Percentiles rank a stretch among this genome's conserved stretches.
These are phyloP conservation scores for Venturia pyrina DNA, from an alignment of 2,329 filamentous ascomycete genomes.

Conservation along the genomic window DNA sequence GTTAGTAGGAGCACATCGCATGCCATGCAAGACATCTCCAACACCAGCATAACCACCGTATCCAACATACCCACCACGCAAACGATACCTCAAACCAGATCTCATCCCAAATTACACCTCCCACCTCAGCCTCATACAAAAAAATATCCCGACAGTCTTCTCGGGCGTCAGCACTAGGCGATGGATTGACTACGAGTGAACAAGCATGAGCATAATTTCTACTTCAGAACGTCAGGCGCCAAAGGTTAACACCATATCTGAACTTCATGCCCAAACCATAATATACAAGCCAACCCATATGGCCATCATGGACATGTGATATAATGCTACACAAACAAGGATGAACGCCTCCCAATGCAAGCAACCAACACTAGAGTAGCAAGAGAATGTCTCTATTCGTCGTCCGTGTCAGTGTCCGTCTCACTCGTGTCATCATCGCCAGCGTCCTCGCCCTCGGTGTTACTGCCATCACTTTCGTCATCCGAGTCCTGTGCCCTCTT, in stretches of 20 bases:
- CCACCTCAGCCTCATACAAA: too few species aligned
- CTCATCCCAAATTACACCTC: too few species aligned
- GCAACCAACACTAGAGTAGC: too few species aligned
- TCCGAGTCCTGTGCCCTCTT: slow-evolving; percentile 49
- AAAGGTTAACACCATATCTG: background rate
- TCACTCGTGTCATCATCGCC: slow-evolving; percentile 42
- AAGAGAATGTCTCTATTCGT: slow-evolving; percentile 21
- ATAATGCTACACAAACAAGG: slow-evolving; percentile 4
- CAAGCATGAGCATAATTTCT: background rate
- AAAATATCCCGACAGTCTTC: too few species aligned
- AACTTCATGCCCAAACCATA: background rate
- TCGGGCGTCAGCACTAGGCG: too few species aligned
- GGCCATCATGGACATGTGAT: background rate
- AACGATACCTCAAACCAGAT: too few species aligned
- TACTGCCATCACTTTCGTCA: slow-evolving; percentile 53
- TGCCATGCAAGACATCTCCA: too few species aligned
- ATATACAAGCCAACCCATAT: background rate
- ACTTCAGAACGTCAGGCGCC: background rate
- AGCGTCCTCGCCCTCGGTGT: slow-evolving; percentile 52
- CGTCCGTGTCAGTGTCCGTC: slow-evolving; percentile 33
- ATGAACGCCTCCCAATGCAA: background rate
- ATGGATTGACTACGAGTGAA: background rate
- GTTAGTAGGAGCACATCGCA: too few species aligned
- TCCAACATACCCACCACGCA: too few species aligned
- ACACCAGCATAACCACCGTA: too few species aligned